Conservation (phyloP, 148 eudicot genomes). For the Fagopyrum homotropicum region DNA sequence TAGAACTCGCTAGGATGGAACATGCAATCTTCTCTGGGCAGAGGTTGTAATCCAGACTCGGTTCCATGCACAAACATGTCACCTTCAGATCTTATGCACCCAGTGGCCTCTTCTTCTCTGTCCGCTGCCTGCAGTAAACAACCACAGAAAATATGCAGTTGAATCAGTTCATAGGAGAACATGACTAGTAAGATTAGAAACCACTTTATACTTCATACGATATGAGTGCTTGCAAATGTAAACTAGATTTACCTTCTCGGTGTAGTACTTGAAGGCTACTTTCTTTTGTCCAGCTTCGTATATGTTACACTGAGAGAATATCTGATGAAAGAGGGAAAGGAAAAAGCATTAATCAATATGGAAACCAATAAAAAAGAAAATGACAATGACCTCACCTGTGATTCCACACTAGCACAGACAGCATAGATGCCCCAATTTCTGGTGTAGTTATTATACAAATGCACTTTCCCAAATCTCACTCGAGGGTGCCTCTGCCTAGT, state of each 20-base stretch:
- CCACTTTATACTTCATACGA: too few species aligned
- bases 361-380: background rate
- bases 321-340: slow-evolving; percentile 28
- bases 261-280: slow-evolving; percentile 55
- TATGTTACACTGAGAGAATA: slow-evolving; percentile 86
- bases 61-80: slow-evolving; percentile 51
- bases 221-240: too few species aligned
- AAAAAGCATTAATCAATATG: background rate
- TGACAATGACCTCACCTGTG: slow-evolving; percentile 49
- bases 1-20: slow-evolving; percentile 37
- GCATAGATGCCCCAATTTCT: slow-evolving; percentile 85
- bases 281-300: slow-evolving; percentile 91
- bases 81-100: slow-evolving; percentile 48
- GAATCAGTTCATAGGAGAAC: too few species aligned
- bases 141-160: too few species aligned
- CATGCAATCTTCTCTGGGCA: slow-evolving; percentile 30
- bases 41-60: slow-evolving; percentile 26
- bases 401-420: slow-evolving; percentile 90
- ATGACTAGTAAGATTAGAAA: too few species aligned
- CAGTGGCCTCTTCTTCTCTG: slow-evolving; percentile 37
- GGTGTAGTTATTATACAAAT: slow-evolving; percentile 86
- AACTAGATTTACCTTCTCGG: slow-evolving; percentile 61
- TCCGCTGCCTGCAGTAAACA: slow-evolving; percentile 41
- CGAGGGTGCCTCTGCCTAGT: slow-evolving; percentile 93
- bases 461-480: slow-evolving; percentile 85